Evolutionary conservation across 495 filamentous ascomycete genomes (phyloP), one percentile per base, ranked within the genome.

Genomic region (Sordaria brevicollis): DNA sequence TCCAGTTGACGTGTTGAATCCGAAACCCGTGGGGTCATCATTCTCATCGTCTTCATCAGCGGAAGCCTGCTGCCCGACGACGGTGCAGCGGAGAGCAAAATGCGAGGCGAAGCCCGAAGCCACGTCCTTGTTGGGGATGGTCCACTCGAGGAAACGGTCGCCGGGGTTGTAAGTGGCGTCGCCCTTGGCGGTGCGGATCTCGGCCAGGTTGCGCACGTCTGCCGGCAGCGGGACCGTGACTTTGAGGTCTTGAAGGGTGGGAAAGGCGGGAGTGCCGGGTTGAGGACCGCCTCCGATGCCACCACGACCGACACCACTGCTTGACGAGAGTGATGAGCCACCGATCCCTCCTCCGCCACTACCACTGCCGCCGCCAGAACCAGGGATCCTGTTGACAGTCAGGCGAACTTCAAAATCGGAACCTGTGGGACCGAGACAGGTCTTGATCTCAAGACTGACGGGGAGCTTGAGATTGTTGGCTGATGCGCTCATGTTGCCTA

Each of bases 331-430:
- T 25, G 49, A 62, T 31, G 25, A 62, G 19, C 66, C 70, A 21
- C 72, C 67, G 13, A 49, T 39, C 10, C 86, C 81, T 33, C 81
- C 80, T 1, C 87, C 86, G 15, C 85, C 72, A 17, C n/a, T n/a
- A n/a, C 74, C 71, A 57, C 76, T 74, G 36, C 72, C 75, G 34
- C 77, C 75, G 21, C 77, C 74, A 21, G 84, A 79, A 31, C 89
- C 88, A 69, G 87, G 89, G 2, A 88, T 84, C 68, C 88, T 90
- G 57, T 86, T 85, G 35, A 96, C 84, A 54, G 88, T 86, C 11
- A 97, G 78, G 36, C 92, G 87, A 35, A 97, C 92, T 76, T 99
- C 95, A 72, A 99, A 98, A 33, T 99, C 95, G 3, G 90, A 85
- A 9, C 90, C 92, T 1, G 79, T 80, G 8, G 85, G 79, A 0